Conservation (phyloP, 352 stramenopile species). For the Stramenopiles sp. region DNA sequence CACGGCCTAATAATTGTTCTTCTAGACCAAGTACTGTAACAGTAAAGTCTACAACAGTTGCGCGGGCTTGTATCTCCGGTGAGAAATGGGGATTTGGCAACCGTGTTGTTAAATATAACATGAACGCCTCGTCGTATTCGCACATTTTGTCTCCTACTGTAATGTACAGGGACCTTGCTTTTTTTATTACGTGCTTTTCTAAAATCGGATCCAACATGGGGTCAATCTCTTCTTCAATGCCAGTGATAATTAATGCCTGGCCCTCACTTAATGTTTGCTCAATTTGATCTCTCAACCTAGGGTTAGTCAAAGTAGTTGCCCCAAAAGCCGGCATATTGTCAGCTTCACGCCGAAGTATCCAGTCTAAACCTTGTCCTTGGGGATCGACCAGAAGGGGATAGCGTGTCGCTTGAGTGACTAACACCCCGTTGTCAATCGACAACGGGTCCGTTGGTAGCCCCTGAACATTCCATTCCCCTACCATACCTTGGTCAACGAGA, state of each 20-base stretch:
- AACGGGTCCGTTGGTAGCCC: conserved; percentile 84
- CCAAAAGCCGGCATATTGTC: conserved; percentile 53
- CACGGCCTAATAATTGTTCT: conserved; percentile 85
- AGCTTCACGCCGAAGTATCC: conserved; percentile 85
- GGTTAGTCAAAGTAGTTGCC: conserved; percentile 78
- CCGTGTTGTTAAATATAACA: conserved; percentile 93
- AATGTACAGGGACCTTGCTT: conserved; percentile 86
- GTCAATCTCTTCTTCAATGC: conserved; percentile 93
- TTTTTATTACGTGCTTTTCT: conserved; percentile 85
- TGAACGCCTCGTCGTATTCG: conserved; percentile 91
- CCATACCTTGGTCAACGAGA: conserved; percentile 85
- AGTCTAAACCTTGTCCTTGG: conserved; percentile 86
- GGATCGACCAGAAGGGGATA: conserved; percentile 91
- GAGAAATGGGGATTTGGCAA: conserved; percentile 92
- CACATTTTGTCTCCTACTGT: conserved; percentile 96
- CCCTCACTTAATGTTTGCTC: conserved; percentile 93
- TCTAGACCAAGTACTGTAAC: conserved; percentile 86
- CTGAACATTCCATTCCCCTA: conserved; percentile 95
- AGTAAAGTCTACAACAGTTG: conserved; percentile 95
- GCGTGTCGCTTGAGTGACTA: conserved; percentile 82
- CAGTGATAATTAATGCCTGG: conserved; percentile 71
- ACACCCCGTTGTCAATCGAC: conserved; percentile 94
- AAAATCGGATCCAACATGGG: conserved; percentile 92
- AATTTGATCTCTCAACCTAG: conserved; percentile 91
- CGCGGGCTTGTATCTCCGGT: conserved; percentile 92